Evolutionary conservation across 2,329 filamentous ascomycete species (phyloP).

Genomic region (Myotisia sp.): DNA sequence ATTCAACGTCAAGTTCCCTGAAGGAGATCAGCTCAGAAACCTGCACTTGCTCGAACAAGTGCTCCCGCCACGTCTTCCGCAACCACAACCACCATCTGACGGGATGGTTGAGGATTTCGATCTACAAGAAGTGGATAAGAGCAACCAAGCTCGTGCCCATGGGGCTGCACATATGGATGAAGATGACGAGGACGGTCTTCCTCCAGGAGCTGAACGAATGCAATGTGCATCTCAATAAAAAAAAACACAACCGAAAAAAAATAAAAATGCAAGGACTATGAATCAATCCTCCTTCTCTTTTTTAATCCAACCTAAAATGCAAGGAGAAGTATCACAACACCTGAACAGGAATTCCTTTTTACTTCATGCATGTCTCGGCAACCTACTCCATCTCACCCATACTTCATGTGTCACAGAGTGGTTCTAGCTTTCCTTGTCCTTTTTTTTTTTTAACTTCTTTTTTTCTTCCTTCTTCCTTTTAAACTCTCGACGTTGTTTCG

Average conservation of each 20-base stretch:
- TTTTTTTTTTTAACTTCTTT: constrained; percentile 3
- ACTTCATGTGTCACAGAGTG: too few relatives aligned
- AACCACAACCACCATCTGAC: constrained; percentile 58
- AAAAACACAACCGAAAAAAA: too few relatives aligned
- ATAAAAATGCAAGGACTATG: too few relatives aligned
- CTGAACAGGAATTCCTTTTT: too few relatives aligned
- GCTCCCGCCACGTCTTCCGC: constrained; percentile 56
- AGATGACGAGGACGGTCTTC: constrained; percentile 46
- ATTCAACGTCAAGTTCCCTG: constrained; percentile 94
- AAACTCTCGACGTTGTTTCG: background rate
- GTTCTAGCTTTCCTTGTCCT: too few relatives aligned
- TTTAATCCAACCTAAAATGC: too few relatives aligned
- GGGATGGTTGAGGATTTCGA: constrained; percentile 84
- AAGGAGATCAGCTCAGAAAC: constrained; percentile 53
- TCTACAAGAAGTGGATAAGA: constrained; percentile 68
- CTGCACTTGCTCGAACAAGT: constrained; percentile 70
- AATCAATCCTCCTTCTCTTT: too few relatives aligned
- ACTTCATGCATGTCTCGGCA: too few relatives aligned
- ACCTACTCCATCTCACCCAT: too few relatives aligned
- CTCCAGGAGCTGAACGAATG: constrained; percentile 35
- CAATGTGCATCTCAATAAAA: constrained; percentile 39
- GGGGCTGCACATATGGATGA: constrained; percentile 55
- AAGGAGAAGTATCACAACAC: too few relatives aligned
- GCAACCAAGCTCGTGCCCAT: constrained; percentile 53
- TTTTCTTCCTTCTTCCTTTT: constrained; percentile 2